These are phyloP conservation scores for Skeletonema tropicum DNA, from an alignment of 108 stramenopile genomes.

Conservation along the genomic window DNA sequence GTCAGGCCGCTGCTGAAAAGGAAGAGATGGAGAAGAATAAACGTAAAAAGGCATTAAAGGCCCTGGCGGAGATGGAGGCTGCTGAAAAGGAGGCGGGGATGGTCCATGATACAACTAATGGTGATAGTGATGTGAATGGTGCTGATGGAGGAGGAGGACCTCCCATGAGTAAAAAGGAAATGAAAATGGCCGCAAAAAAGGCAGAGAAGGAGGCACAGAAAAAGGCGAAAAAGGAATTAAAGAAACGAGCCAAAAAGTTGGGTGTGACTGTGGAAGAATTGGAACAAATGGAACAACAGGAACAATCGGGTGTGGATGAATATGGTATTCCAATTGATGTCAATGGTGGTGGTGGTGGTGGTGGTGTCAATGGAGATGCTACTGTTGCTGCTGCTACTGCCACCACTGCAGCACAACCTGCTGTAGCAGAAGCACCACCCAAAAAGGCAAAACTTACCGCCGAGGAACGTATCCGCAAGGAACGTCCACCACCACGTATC, in stretches of 20 bases:
- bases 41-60: constrained; percentile 50
- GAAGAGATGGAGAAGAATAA: constrained; percentile 51
- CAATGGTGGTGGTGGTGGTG: constrained; percentile 12
- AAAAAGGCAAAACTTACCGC: constrained; percentile 63
- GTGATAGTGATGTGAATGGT: background rate
- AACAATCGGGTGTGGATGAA: constrained; percentile 11
- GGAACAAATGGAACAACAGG: constrained; percentile 31
- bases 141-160: background rate
- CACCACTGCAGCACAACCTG: background rate
- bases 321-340: constrained; percentile 15
- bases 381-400: too few species aligned
- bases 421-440: background rate
- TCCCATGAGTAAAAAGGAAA: constrained; percentile 52
- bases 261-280: constrained; percentile 37
- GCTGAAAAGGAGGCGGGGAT: constrained; percentile 25
- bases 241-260: constrained; percentile 44
- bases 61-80: constrained; percentile 54
- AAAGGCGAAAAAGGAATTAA: constrained; percentile 24
- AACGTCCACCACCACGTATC: constrained; percentile 91
- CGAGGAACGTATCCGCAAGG: constrained; percentile 91
- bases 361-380: constrained; percentile 19
- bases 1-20: constrained; percentile 17
- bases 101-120: too few species aligned
- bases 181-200: constrained; percentile 41
- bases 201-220: constrained; percentile 54